These are phyloP conservation scores for Fusarium citri DNA, from an alignment of 2,329 filamentous ascomycete species.

Conservation along the genomic window DNA sequence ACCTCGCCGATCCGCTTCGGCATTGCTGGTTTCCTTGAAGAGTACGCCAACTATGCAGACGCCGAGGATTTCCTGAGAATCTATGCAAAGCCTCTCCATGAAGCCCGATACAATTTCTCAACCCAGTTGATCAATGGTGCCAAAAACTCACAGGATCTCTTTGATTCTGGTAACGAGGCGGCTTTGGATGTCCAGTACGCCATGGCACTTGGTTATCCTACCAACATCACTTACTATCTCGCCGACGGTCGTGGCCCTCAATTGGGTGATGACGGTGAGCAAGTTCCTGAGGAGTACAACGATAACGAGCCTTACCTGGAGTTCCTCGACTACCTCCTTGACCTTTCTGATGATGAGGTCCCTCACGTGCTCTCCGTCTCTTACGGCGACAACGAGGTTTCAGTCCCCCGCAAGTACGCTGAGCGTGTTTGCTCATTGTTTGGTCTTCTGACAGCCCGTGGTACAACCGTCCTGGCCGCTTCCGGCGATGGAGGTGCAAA, in stretches of 20 bases:
- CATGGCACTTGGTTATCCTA: conserved; percentile 58
- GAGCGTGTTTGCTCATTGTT: conserved; percentile 64
- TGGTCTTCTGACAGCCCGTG: conserved; percentile 64
- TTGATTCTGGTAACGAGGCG: conserved; percentile 57
- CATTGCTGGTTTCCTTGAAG: conserved; percentile 62
- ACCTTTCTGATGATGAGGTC: conserved; percentile 56
- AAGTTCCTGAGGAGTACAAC: conserved; percentile 45
- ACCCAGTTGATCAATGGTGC: conserved; percentile 58
- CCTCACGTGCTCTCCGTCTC: conserved; percentile 69
- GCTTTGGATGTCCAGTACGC: conserved; percentile 63
- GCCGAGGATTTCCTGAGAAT: conserved; percentile 53
- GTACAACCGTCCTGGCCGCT: conserved; percentile 62
- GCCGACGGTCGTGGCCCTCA: conserved; percentile 59
- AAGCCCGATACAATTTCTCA: conserved; percentile 54
- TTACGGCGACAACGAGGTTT: conserved; percentile 69
- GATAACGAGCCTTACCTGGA: conserved; percentile 69
- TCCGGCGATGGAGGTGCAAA: conserved; percentile 64
- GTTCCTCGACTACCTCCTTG: conserved; percentile 63
- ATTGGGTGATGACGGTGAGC: conserved; percentile 54
- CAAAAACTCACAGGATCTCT: conserved; percentile 55
- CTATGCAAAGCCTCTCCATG: conserved; percentile 52
- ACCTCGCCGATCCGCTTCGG: conserved; percentile 56
- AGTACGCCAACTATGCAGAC: conserved; percentile 60
- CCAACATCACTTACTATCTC: conserved; percentile 58
- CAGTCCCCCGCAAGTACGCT: conserved; percentile 64